Percentiles rank a stretch among this genome's conserved stretches.
These are phyloP conservation scores for Populus hybrid DNA, from an alignment of 441 rosid species.

Conservation along the genomic window DNA sequence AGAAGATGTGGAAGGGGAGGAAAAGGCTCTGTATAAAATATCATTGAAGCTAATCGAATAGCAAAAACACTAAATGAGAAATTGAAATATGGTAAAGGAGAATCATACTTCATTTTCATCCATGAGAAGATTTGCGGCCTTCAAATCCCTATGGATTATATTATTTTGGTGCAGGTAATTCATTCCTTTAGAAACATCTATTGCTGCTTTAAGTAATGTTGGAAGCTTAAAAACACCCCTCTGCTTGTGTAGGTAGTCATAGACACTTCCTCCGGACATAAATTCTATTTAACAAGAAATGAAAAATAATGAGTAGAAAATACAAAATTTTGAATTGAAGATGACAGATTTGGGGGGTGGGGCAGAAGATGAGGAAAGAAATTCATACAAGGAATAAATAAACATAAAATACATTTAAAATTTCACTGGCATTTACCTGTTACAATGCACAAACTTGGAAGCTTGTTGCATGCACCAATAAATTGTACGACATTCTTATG, in stretches of 20 bases:
- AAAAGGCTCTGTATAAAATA: neutral
- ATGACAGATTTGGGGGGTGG: neutral
- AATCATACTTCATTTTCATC: constrained; percentile 92
- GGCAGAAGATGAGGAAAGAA: neutral
- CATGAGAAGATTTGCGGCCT: constrained; percentile 98
- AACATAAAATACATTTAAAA: constrained; percentile 4
- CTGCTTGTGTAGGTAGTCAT: constrained; percentile 86
- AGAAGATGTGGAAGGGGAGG: neutral
- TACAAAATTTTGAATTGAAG: neutral
- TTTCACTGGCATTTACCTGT: constrained; percentile 50
- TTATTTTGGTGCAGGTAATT: constrained; percentile 93
- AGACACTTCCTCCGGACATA: constrained; percentile 89
- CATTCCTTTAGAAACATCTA: constrained; percentile 97
- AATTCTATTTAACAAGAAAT: constrained; percentile 42
- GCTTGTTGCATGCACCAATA: constrained; percentile 88
- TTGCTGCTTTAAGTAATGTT: constrained; percentile 73
- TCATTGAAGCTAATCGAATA: neutral
- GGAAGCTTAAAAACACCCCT: constrained; percentile 79
- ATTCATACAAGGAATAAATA: constrained; percentile 4
- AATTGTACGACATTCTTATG: constrained; percentile 98
- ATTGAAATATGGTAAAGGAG: neutral
- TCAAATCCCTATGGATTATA: constrained; percentile 93
- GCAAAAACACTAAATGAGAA: neutral
- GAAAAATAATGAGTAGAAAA: neutral
- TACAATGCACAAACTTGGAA: constrained; percentile 87